Evolutionary conservation across 148 eudicot genomes (phyloP), one percentile per base, ranked within the genome.

Genomic region (Fagopyrum esculentum): DNA sequence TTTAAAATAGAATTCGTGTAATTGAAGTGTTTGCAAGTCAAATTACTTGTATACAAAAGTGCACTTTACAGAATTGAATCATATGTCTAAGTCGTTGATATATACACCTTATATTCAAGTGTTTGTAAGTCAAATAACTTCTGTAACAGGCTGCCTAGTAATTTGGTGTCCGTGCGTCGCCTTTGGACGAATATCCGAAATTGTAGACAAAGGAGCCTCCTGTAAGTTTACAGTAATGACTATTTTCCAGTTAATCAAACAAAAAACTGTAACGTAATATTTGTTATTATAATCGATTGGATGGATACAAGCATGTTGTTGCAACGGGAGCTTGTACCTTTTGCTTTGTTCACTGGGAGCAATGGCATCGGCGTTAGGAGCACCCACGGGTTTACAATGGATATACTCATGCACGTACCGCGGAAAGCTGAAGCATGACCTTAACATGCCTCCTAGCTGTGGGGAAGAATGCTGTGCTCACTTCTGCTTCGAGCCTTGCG

Each of bases 361-460:
- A 57, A 2, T 57, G 9, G 29, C 22, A 6, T 19, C 63, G 9
- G 9, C 26, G 3, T n/a, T n/a, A 2, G 63, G 63, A n/a, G 7
- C 19, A 19, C 63, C 63, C 17, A 0, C 79, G 6, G 85, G 82
- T 4, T 85, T 61, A 10, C 85, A 84, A 45, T 79, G 80, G 80
- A 61, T 82, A 13, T 84, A 80, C 61, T 78, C 87, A 0, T 80
- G 85, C 55, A 72, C 76, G 13, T 81, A 82, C 49, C 83, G 89
- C 6, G 69, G 81, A 0, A 84, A 79, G 47, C 45, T 86, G 71
- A 82, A 79, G 70, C 69, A 75, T 4, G 75, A 72, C 49, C 76
- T 59, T n/a, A 83, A 77, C 52, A 82, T 86, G 78, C 15, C 9
- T 60, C 29, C 79, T 59, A 19, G 71, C 47, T 29, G 22, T 46